Evolutionary conservation across 2,329 filamentous ascomycete species (phyloP).

Genomic region (Phialophora chinensis): DNA sequence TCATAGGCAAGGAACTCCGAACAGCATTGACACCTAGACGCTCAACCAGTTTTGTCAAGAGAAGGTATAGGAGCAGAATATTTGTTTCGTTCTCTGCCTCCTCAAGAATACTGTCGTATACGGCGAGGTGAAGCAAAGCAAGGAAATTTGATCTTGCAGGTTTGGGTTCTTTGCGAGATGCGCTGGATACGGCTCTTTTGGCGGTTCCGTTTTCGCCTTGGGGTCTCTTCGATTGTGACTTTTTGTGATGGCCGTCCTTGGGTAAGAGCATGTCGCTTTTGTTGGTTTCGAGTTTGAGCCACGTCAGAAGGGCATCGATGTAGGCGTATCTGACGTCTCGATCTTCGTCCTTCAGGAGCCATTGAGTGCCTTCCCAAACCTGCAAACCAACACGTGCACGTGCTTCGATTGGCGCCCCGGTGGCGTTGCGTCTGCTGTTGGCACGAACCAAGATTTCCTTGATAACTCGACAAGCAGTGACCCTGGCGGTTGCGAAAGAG

Average conservation of each 20-base stretch:
- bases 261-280: constrained; percentile 67
- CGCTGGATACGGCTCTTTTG: constrained; percentile 71
- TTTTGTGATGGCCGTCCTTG: constrained; percentile 60
- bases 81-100: constrained; percentile 74
- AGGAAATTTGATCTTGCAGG: constrained; percentile 73
- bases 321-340: constrained; percentile 83
- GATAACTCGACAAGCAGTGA: constrained; percentile 75
- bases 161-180: constrained; percentile 66
- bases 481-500: constrained; percentile 65
- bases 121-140: constrained; percentile 78
- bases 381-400: constrained; percentile 77
- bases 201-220: constrained; percentile 49
- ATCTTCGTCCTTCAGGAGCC: constrained; percentile 82
- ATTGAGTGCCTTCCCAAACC: constrained; percentile 96
- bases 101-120: constrained; percentile 87
- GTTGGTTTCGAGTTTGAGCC: constrained; percentile 81
- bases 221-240: constrained; percentile 54
- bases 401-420: constrained; percentile 67
- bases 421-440: constrained; percentile 68
- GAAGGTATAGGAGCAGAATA: constrained; percentile 75
- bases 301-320: constrained; percentile 79
- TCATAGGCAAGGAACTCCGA: constrained; percentile 82
- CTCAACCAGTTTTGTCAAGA: constrained; percentile 75
- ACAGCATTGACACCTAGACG: constrained; percentile 82
- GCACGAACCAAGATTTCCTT: constrained; percentile 83